Percentiles rank a stretch among this genome's conserved stretches.
Evolutionary conservation across 257 asterid genomes (phyloP).

Genomic region (Penstemon eatonii): DNA sequence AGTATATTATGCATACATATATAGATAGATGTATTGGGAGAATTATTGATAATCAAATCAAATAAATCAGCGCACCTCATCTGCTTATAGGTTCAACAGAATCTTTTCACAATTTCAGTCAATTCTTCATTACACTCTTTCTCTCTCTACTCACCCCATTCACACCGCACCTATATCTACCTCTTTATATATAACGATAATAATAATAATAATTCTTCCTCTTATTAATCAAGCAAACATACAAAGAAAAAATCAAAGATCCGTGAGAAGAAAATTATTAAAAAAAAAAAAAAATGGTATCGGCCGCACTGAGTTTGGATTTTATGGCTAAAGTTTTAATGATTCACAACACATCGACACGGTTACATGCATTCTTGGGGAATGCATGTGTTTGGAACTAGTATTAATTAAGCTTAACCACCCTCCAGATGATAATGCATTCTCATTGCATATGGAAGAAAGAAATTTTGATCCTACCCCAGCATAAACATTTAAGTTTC

Average conservation of each 20-base stretch:
- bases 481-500: no score
- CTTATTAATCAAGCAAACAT: neutral
- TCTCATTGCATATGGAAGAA: no score
- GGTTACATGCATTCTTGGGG: no score
- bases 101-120: conserved; percentile 61
- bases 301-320: conserved; percentile 52
- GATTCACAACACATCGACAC: conserved; percentile 40
- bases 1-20: no score
- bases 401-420: no score
- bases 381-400: no score
- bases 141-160: conserved; percentile 24
- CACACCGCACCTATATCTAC: conserved; percentile 5
- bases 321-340: conserved; percentile 47
- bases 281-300: conserved; percentile 49
- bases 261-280: conserved; percentile 24
- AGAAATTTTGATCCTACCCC: no score
- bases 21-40: no score
- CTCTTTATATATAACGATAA: no score
- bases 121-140: conserved; percentile 10
- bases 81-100: conserved; percentile 68
- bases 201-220: neutral
- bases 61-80: no score
- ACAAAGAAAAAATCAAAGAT: conserved; percentile 33
- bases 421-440: no score
- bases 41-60: no score